A percentile compares a stretch with the other conserved stretches of the same genome.
phyloP scores from a whole-genome alignment of 352 stramenopile species.

The Phytophthora europaea region DNA sequence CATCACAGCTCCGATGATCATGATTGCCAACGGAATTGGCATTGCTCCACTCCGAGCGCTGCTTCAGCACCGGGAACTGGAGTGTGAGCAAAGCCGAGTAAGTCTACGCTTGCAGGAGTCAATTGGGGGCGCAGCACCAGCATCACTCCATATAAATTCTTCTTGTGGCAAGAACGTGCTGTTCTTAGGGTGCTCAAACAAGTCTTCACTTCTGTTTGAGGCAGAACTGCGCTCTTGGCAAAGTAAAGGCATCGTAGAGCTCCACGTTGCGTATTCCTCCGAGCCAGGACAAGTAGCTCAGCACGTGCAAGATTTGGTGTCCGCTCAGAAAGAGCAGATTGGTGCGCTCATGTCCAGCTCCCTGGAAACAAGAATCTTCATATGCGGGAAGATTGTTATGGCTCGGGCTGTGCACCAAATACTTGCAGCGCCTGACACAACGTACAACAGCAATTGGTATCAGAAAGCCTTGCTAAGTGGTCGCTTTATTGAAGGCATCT shows the following conservation, averaged over 20 bases:
- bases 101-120: background rate
- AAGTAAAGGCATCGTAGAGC: conserved; percentile 34
- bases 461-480: conserved; percentile 27
- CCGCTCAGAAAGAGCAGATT: conserved; percentile 35
- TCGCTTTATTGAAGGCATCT: conserved; percentile 29
- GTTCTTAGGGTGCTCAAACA: conserved; percentile 41
- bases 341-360: conserved; percentile 21
- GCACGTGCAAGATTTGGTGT: conserved; percentile 41
- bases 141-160: background rate
- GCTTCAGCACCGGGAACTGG: conserved; percentile 44
- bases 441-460: conserved; percentile 20
- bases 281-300: conserved; percentile 11
- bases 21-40: conserved; percentile 94
- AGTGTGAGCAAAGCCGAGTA: conserved; percentile 2
- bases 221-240: conserved; percentile 48
- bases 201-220: conserved; percentile 44
- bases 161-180: conserved; percentile 36
- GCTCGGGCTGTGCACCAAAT: conserved; percentile 26
- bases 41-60: conserved; percentile 90
- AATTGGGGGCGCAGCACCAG: background rate
- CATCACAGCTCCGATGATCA: conserved; percentile 83
- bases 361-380: conserved; percentile 20
- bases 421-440: conserved; percentile 1
- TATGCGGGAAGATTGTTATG: conserved; percentile 37
- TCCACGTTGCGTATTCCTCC: conserved; percentile 40